Percentiles rank a stretch among this genome's conserved stretches.
These are phyloP conservation scores for Solanum habrochaites DNA, from an alignment of 257 asterid genomes.

Conservation along the genomic window DNA sequence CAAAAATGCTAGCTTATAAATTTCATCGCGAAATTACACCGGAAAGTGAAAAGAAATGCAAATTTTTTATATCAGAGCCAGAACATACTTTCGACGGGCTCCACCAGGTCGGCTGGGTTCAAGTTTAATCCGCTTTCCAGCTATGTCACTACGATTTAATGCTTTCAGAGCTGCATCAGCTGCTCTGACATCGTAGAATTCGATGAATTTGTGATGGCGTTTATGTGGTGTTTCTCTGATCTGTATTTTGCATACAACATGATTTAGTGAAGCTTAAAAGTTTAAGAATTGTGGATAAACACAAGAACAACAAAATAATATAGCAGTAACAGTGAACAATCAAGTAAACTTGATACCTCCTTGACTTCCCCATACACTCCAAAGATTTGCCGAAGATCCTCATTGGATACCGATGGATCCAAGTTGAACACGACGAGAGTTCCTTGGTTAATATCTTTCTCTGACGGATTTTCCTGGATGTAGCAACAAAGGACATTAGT, in stretches of 20 bases:
- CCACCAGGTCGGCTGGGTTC: constrained; percentile 99
- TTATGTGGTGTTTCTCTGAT: constrained; percentile 95
- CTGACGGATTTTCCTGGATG: constrained; percentile 89
- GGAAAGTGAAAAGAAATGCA: neutral
- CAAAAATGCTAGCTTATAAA: neutral
- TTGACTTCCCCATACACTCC: constrained; percentile 96
- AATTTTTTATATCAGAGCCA: neutral
- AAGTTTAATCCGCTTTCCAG: constrained; percentile 92
- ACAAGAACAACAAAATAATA: neutral
- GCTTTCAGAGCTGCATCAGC: constrained; percentile 96
- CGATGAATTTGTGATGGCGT: constrained; percentile 93
- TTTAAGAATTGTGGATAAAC: neutral
- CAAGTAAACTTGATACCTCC: constrained; percentile 48
- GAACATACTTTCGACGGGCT: constrained; percentile 73
- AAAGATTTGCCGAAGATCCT: constrained; percentile 85
- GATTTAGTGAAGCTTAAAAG: constrained; percentile 3
- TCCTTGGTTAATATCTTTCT: constrained; percentile 93
- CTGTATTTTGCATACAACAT: constrained; percentile 27
- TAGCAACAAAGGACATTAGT: neutral
- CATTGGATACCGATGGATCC: constrained; percentile 91
- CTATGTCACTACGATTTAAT: constrained; percentile 78
- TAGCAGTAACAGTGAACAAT: neutral
- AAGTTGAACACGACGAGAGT: constrained; percentile 91
- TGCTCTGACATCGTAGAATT: constrained; percentile 87
- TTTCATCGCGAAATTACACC: neutral